Evolutionary conservation across 768 basidiomycete genomes (phyloP).

Genomic region (Lentinula boryana): DNA sequence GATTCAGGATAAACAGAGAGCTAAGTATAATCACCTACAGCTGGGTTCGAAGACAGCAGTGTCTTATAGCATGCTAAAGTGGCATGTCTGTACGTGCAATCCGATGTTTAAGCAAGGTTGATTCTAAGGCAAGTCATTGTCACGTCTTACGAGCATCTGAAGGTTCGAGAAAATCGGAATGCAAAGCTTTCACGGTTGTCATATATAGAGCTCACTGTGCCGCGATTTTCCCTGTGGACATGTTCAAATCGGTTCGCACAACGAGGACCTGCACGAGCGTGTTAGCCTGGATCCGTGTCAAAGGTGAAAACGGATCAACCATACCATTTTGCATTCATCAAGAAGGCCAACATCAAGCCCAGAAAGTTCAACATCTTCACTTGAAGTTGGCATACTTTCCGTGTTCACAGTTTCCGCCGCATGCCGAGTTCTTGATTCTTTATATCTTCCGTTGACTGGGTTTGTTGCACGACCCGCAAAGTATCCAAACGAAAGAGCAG

Average conservation of each 20-base stretch:
- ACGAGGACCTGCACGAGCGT: slow-evolving; percentile 42
- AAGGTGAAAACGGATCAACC: not conserved
- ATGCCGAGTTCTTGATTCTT: too few species aligned
- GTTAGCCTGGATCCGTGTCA: not conserved
- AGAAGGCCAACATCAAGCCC: slow-evolving; percentile 22
- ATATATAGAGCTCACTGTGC: slow-evolving; percentile 36
- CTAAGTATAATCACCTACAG: slow-evolving; percentile 20
- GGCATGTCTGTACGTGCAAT: slow-evolving; percentile 34
- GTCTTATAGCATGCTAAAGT: slow-evolving; percentile 52
- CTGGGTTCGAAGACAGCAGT: slow-evolving; percentile 35
- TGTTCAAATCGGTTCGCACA: slow-evolving; percentile 35
- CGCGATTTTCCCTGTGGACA: slow-evolving; percentile 34
- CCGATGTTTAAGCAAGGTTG: not conserved
- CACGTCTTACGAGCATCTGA: slow-evolving; percentile 23
- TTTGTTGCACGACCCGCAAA: slow-evolving; percentile 27
- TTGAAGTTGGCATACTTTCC: slow-evolving; percentile 11
- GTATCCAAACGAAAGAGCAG: slow-evolving; percentile 36
- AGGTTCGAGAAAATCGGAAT: slow-evolving; percentile 11
- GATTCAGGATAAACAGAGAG: not conserved
- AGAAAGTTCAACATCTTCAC: slow-evolving; percentile 15
- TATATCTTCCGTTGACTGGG: not conserved
- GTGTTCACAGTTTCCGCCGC: slow-evolving; percentile 3
- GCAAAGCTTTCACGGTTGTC: not conserved
- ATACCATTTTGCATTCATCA: slow-evolving; percentile 58
- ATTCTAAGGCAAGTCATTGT: not conserved